A percentile compares a stretch with the other conserved stretches of the same genome.
phyloP scores from a whole-genome alignment of 345 rosid genomes.

The Raphanus sativus region DNA sequence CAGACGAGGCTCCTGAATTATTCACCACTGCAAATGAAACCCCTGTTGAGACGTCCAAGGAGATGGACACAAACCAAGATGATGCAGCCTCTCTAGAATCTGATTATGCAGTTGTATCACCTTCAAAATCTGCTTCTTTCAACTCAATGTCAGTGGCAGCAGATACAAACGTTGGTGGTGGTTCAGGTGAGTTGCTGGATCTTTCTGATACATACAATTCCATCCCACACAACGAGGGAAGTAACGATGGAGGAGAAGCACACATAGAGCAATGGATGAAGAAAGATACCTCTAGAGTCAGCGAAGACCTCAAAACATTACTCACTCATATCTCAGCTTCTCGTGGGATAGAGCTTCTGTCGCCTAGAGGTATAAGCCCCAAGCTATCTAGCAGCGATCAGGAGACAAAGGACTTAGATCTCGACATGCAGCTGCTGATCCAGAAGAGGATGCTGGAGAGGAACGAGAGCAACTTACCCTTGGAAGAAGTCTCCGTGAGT shows the following conservation, averaged over 20 bases:
- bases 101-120: constrained; percentile 33
- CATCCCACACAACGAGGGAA: constrained; percentile 58
- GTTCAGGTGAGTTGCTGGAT: constrained; percentile 50
- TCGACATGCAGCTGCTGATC: constrained; percentile 58
- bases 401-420: constrained; percentile 45
- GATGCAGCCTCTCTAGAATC: constrained; percentile 16
- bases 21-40: too few species aligned
- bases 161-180: constrained; percentile 40
- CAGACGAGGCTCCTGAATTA: too few species aligned
- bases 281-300: constrained; percentile 70
- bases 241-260: constrained; percentile 52
- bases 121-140: constrained; percentile 32
- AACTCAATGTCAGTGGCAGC: constrained; percentile 41
- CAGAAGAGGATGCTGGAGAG: constrained; percentile 75
- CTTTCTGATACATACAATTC: constrained; percentile 82
- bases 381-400: constrained; percentile 49
- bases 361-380: constrained; percentile 60
- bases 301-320: constrained; percentile 67
- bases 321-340: constrained; percentile 74
- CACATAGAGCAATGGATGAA: constrained; percentile 58
- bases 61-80: constrained; percentile 27
- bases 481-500: constrained; percentile 68
- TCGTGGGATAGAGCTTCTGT: constrained; percentile 60
- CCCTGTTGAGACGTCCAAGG: constrained; percentile 32
- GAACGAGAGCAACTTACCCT: constrained; percentile 79